phyloP scores from a whole-genome alignment of 371 early-diverging fungal genomes.

The Aphelidium insulamus region DNA sequence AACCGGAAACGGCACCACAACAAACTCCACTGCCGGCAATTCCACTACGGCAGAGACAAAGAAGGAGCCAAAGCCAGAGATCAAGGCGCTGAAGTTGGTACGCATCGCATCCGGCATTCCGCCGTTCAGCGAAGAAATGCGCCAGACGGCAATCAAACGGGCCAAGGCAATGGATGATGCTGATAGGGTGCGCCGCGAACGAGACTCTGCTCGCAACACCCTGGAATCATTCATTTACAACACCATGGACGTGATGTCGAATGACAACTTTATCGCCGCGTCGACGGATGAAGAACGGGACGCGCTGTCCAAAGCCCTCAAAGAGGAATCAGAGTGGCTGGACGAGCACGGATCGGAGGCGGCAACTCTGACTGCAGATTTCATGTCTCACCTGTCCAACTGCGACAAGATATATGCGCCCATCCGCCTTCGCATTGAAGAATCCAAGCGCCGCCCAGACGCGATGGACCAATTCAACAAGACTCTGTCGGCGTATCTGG shows the following conservation, averaged over 20 bases:
- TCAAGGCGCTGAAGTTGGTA: constrained; percentile 1
- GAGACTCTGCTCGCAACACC: constrained; percentile 63
- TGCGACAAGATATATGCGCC: too few relatives aligned
- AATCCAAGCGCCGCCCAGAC: too few relatives aligned
- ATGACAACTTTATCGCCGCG: constrained; percentile 35
- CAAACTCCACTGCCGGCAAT: constrained; percentile 3
- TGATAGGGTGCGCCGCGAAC: constrained; percentile 38
- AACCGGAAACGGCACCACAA: constrained; percentile 1
- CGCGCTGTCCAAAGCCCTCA: constrained; percentile 24
- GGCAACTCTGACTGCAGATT: constrained; percentile 8
- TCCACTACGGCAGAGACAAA: constrained; percentile 4
- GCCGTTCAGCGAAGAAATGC: constrained; percentile 7
- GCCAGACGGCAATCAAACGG: too few relatives aligned
- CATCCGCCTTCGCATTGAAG: too few relatives aligned
- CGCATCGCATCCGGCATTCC: background rate
- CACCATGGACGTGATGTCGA: constrained; percentile 50
- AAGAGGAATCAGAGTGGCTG: constrained; percentile 62
- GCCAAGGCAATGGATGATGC: constrained; percentile 18
- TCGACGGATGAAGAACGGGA: constrained; percentile 47
- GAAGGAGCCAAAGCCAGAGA: constrained; percentile 8
- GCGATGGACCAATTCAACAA: too few relatives aligned
- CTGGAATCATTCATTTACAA: constrained; percentile 79
- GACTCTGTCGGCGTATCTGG: too few relatives aligned
- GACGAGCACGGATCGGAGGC: constrained; percentile 55
- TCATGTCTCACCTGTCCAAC: background rate